These are phyloP conservation scores for Clathrus columnatus DNA, from an alignment of 768 basidiomycete genomes.

Conservation along the genomic window DNA sequence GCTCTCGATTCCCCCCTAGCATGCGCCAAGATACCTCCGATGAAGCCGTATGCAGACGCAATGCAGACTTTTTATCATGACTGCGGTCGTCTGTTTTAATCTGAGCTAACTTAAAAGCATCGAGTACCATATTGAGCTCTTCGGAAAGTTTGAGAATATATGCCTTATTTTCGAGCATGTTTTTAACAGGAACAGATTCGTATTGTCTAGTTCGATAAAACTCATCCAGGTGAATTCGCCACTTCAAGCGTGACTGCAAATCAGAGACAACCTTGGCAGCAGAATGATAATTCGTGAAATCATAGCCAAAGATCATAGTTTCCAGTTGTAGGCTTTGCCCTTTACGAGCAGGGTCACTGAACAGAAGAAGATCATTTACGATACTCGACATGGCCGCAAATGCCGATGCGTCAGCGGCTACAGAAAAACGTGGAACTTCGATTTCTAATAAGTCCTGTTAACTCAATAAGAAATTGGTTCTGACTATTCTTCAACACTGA, in stretches of 20 bases:
- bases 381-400: constrained; percentile 82
- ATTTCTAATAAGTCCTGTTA: constrained; percentile 72
- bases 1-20: constrained; percentile 61
- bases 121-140: constrained; percentile 77
- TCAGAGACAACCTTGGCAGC: constrained; percentile 63
- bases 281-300: constrained; percentile 68
- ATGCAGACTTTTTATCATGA: constrained; percentile 68
- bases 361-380: constrained; percentile 80
- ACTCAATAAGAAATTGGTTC: neutral
- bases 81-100: constrained; percentile 54
- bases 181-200: constrained; percentile 36
- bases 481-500: neutral
- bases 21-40: constrained; percentile 89
- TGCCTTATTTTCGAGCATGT: constrained; percentile 58
- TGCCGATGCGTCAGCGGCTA: constrained; percentile 74
- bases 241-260: constrained; percentile 64
- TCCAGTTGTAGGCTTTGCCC: constrained; percentile 70
- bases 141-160: constrained; percentile 67
- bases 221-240: constrained; percentile 29
- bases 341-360: constrained; percentile 80
- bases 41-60: constrained; percentile 73
- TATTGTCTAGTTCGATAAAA: neutral
- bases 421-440: constrained; percentile 78
- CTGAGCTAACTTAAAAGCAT: constrained; percentile 77
- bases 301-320: constrained; percentile 77